Evolutionary conservation across 768 basidiomycete species (phyloP).

Genomic region (Polyporus arcularius): DNA sequence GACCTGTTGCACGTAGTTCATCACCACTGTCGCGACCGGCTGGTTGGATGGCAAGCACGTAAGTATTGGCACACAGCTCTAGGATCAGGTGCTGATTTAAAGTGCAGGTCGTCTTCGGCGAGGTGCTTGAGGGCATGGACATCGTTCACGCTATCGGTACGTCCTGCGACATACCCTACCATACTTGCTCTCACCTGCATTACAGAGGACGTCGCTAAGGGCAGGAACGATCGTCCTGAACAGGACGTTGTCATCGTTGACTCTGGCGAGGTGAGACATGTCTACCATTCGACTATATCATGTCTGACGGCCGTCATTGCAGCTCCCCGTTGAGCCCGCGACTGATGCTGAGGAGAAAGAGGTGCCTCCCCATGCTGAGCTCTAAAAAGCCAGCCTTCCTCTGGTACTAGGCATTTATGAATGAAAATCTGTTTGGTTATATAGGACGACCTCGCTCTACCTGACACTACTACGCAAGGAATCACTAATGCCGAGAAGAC

Average conservation of each 20-base stretch:
- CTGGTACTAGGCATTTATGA: conserved; percentile 26
- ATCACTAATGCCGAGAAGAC: conserved; percentile 2
- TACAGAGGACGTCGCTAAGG: conserved; percentile 76
- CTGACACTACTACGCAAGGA: background rate
- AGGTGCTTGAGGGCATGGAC: conserved; percentile 91
- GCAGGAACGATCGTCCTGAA: conserved; percentile 66
- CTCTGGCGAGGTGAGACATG: conserved; percentile 75
- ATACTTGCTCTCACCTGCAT: background rate
- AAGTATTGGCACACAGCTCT: conserved; percentile 20
- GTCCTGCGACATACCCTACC: background rate
- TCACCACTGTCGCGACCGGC: conserved; percentile 81
- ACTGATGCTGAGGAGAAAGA: conserved; percentile 66
- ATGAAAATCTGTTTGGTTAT: conserved; percentile 29
- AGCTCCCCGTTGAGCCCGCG: conserved; percentile 57
- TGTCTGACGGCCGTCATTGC: background rate
- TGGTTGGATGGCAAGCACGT: conserved; percentile 94
- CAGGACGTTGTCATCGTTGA: conserved; percentile 80
- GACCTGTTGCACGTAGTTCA: conserved; percentile 62
- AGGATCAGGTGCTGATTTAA: conserved; percentile 1
- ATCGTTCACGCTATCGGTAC: conserved; percentile 74
- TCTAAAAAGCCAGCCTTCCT: conserved; percentile 50
- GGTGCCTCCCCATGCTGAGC: conserved; percentile 95
- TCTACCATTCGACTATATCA: no score
- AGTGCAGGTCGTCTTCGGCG: conserved; percentile 86
- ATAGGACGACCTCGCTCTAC: conserved; percentile 10